Conservation (phyloP, 768 basidiomycete genomes). For the Agrocybe praecox region DNA sequence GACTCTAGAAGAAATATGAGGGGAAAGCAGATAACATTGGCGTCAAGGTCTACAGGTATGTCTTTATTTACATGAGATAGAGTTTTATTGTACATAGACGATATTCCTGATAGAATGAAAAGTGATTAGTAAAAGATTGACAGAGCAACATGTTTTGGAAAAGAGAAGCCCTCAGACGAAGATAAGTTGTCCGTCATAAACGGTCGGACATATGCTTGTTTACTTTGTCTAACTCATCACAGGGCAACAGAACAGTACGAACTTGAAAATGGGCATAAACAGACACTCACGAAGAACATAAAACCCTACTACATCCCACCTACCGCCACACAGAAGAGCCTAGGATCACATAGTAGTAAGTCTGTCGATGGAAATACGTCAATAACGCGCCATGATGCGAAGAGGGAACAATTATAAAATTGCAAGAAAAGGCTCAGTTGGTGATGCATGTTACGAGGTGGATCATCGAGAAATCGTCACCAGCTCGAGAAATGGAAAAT, state of each 20-base stretch:
- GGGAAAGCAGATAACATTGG: background rate
- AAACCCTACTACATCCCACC: too few species aligned
- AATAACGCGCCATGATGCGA: background rate
- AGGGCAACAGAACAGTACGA: constrained; percentile 14
- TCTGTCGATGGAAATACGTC: constrained; percentile 3
- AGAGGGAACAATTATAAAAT: background rate
- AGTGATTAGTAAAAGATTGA: background rate
- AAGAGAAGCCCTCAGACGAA: constrained; percentile 21
- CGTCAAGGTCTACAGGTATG: background rate
- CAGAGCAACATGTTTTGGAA: background rate
- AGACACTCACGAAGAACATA: background rate
- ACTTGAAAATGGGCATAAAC: background rate
- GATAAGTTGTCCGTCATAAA: constrained; percentile 24
- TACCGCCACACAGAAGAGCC: background rate
- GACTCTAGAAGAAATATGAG: background rate
- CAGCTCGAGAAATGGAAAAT: constrained; percentile 70
- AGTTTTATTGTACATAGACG: too few species aligned
- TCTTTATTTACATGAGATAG: background rate
- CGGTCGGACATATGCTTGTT: constrained; percentile 29
- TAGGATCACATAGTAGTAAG: too few species aligned
- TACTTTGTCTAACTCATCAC: constrained; percentile 23
- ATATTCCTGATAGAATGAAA: background rate
- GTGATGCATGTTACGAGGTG: constrained; percentile 82
- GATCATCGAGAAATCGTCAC: constrained; percentile 70
- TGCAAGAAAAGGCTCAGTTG: constrained; percentile 43